Percentiles rank a stretch among this genome's conserved stretches.
phyloP scores from a whole-genome alignment of 2,329 filamentous ascomycete species.

The Ophiocordyceps camponoti-saundersi region DNA sequence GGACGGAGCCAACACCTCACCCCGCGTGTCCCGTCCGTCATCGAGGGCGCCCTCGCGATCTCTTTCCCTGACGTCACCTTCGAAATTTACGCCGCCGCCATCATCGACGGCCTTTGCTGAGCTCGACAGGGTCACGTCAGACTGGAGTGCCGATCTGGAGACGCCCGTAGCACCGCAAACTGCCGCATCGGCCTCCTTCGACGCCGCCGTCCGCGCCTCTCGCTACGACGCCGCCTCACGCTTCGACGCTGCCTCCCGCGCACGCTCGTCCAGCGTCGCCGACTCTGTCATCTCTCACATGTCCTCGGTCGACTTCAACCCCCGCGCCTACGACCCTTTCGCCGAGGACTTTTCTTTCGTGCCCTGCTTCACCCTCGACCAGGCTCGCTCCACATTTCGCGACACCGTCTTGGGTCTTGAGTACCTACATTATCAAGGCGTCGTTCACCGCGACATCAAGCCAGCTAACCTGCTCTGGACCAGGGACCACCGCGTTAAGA shows the following conservation, averaged over 20 bases:
- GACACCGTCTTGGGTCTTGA: constrained; percentile 88
- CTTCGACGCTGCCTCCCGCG: constrained; percentile 38
- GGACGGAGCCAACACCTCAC: constrained; percentile 16
- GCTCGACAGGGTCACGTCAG: background rate
- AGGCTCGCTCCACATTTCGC: constrained; percentile 71
- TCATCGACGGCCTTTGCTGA: constrained; percentile 2
- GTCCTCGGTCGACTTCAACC: constrained; percentile 45
- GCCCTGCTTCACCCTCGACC: constrained; percentile 74
- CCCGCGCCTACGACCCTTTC: constrained; percentile 44
- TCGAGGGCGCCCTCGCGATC: constrained; percentile 30
- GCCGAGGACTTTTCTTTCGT: constrained; percentile 87
- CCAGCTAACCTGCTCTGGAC: constrained; percentile 85
- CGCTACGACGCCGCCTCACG: constrained; percentile 41
- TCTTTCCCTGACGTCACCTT: constrained; percentile 25
- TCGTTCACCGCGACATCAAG: constrained; percentile 74
- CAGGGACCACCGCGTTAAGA: constrained; percentile 74
- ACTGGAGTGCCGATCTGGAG: constrained; percentile 34
- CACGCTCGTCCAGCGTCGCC: constrained; percentile 63
- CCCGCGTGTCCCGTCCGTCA: constrained; percentile 21
- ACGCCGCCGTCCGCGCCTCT: constrained; percentile 64
- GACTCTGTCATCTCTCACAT: constrained; percentile 59
- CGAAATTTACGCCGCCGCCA: constrained; percentile 16
- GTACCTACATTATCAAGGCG: constrained; percentile 78
- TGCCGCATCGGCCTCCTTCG: constrained; percentile 41
- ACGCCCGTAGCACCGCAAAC: constrained; percentile 30